These are phyloP conservation scores for Apiospora saccharicola DNA, from an alignment of 2,329 filamentous ascomycete genomes.

Conservation along the genomic window DNA sequence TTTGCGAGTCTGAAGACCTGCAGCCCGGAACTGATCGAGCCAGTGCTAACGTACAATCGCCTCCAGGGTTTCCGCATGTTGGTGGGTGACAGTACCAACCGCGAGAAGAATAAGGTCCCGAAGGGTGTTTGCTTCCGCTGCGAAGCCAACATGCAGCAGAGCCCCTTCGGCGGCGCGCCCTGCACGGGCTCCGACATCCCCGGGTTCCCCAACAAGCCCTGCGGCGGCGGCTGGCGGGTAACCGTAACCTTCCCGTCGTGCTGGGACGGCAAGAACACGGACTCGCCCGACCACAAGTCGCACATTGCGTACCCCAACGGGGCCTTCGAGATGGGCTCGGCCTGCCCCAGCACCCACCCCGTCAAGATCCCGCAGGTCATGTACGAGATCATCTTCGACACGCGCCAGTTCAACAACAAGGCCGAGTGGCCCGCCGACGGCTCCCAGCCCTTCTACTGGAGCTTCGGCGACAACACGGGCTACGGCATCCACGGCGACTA, in stretches of 20 bases:
- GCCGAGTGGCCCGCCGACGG: constrained; percentile 45
- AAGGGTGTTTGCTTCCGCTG: constrained; percentile 43
- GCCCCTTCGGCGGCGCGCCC: constrained; percentile 42
- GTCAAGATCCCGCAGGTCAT: constrained; percentile 48
- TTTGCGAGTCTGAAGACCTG: constrained; percentile 6
- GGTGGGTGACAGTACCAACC: constrained; percentile 40
- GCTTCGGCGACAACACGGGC: constrained; percentile 44
- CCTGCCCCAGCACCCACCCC: constrained; percentile 41
- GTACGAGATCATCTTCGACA: constrained; percentile 53
- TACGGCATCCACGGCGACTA: constrained; percentile 49
- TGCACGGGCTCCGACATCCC: constrained; percentile 42
- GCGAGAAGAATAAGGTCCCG: constrained; percentile 37
- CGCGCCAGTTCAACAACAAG: constrained; percentile 43
- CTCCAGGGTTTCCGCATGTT: constrained; percentile 44
- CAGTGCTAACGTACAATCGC: background rate
- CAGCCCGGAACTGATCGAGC: constrained; percentile 3
- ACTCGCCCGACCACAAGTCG: constrained; percentile 43
- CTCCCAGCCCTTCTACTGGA: constrained; percentile 42
- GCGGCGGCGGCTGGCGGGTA: background rate
- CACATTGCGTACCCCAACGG: constrained; percentile 41
- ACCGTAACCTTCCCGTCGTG: constrained; percentile 30
- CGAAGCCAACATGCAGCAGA: constrained; percentile 41
- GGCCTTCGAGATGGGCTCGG: constrained; percentile 39
- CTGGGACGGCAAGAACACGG: constrained; percentile 45
- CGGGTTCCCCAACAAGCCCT: constrained; percentile 39